Evolutionary conservation across 2,329 filamentous ascomycete species (phyloP).

Genomic region (Colletotrichum melonis): DNA sequence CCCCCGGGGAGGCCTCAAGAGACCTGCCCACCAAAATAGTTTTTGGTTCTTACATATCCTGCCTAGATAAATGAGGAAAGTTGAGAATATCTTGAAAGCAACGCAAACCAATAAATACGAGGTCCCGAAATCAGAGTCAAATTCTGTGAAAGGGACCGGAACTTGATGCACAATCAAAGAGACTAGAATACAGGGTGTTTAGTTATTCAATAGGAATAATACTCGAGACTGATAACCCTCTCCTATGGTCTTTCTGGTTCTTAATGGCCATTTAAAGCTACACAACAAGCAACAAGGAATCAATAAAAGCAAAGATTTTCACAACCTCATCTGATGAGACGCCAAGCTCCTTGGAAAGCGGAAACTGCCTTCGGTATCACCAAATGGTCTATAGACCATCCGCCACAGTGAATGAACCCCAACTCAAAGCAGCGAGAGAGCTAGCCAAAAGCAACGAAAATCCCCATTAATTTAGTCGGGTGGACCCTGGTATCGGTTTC

Average conservation of each 20-base stretch:
- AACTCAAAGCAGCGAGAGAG: slow-evolving; percentile 1
- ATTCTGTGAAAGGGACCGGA: no score
- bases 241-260: no score
- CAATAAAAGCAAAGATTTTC: no score
- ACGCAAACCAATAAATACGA: neutral
- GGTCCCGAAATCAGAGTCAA: no score
- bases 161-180: neutral
- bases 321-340: no score
- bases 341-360: neutral
- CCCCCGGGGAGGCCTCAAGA: neutral
- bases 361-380: neutral
- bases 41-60: neutral
- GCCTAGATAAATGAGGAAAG: neutral
- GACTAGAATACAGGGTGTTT: neutral
- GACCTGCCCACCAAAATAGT: neutral
- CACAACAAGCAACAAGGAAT: no score
- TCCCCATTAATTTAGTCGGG: neutral
- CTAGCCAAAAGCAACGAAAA: neutral
- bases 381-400: neutral
- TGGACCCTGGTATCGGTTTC: neutral
- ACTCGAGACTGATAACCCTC: neutral
- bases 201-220: neutral
- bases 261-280: no score
- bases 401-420: neutral
- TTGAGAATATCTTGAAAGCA: neutral